These are phyloP conservation scores for Fusarium keratoplasticum DNA, from an alignment of 2,329 filamentous ascomycete genomes.

Conservation along the genomic window DNA sequence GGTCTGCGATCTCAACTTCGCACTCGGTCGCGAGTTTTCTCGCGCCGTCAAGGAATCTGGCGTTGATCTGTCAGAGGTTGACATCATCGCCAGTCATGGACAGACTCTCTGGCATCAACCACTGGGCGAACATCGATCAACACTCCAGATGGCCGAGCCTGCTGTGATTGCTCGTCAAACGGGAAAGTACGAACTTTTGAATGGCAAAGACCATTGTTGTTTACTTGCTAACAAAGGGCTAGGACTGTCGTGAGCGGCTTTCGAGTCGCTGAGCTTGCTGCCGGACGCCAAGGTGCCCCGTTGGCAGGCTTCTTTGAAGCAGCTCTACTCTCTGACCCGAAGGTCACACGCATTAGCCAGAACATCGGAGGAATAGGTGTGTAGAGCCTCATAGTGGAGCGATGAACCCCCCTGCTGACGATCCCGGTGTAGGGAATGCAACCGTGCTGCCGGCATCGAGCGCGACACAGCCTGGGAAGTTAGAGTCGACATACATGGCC, in stretches of 20 bases:
- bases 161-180: neutral
- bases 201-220: neutral
- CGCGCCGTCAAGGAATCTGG: slow-evolving; percentile 24
- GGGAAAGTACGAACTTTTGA: neutral
- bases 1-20: slow-evolving; percentile 34
- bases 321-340: slow-evolving; percentile 59
- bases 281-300: slow-evolving; percentile 60
- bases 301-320: slow-evolving; percentile 65
- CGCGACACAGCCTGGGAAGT: slow-evolving; percentile 3
- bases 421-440: neutral
- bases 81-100: slow-evolving; percentile 1
- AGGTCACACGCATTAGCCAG: slow-evolving; percentile 50
- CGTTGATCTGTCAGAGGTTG: slow-evolving; percentile 48
- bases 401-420: neutral
- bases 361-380: neutral
- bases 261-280: slow-evolving; percentile 61
- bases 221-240: neutral
- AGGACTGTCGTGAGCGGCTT: slow-evolving; percentile 60
- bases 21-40: slow-evolving; percentile 28
- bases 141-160: neutral
- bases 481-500: neutral
- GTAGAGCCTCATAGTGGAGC: neutral
- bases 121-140: neutral
- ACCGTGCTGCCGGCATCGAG: neutral
- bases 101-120: slow-evolving; percentile 3